Base-by-base conservation (phyloP, 805 yeast genomes). In the Suhomyces xylopsoci region DNA sequence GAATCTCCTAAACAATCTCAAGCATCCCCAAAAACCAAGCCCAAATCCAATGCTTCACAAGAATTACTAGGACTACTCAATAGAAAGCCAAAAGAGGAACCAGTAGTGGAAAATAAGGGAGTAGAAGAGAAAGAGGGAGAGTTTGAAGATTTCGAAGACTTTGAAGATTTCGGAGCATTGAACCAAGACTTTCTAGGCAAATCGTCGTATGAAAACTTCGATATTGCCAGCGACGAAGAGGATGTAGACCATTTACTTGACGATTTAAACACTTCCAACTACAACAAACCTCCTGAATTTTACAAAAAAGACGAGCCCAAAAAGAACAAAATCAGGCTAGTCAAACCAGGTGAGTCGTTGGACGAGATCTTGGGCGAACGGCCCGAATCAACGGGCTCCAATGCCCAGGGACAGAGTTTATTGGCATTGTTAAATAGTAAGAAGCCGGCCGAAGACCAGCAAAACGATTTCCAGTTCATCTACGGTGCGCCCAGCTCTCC, bases 211-310 rank as follows among this genome's bases (percentile, higher is more conserved):
- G 55, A 61, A 42, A 62, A 62, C 36, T 64, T 71, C 54, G 74
- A 70, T 47, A 60, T 66, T 41, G 75, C 64, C 8, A 65, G 71
- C 46, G 77, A 73, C 51, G 77, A 74, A 45, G 77, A 71, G 43
- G 69, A 62, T 38, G 64, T 50, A 2, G 52, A 56, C 30, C 56
- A 57, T 45, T 48, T 54, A 34, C 45, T 55, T 26, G 54, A 54
- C 36, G 46, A 54, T 12, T 47, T 51, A 10, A 19, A n/a, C 42
- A 8, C 15, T 17, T 42, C 47, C 30, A 43, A 32, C 6, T 45
- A 45, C 24, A 15, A 25, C 6, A 12, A 24, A 9, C 51, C 53
- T 5, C 46, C 46, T 22, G 51, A 53, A 41, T 50, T 45, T 20
- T 54, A 47, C 43, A 28, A 45, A 12, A 48, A 51, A 30, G 50